Conservation (phyloP, 257 asterid genomes). For the Solanum stenotomum region DNA sequence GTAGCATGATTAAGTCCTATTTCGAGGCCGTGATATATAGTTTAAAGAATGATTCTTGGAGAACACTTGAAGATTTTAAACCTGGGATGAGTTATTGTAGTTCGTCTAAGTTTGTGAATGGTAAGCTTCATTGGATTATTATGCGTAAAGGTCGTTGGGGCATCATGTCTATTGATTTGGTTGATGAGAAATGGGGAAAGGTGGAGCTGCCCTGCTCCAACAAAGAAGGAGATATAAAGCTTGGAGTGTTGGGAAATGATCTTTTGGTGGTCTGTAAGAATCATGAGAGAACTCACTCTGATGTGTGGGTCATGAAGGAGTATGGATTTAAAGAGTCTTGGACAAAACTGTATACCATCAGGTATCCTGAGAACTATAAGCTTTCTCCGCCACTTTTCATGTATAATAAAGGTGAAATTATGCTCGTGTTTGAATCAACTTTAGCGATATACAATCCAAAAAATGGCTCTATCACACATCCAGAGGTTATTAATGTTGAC, state of each 20-base stretch:
- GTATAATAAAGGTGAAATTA: conserved; percentile 20
- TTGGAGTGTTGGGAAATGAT: background rate
- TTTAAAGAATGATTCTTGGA: background rate
- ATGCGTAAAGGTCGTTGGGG: conserved; percentile 1
- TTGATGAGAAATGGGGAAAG: background rate
- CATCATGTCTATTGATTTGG: background rate
- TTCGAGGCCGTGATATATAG: background rate
- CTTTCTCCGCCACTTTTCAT: background rate
- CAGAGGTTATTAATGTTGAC: background rate
- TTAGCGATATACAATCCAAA: conserved; percentile 23
- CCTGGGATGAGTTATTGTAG: background rate
- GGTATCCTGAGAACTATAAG: background rate
- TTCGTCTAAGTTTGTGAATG: background rate
- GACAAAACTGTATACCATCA: background rate
- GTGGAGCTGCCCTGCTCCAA: background rate
- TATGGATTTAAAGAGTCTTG: background rate
- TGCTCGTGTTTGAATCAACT: conserved; percentile 14
- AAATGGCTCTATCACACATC: conserved; percentile 18
- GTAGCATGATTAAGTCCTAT: background rate
- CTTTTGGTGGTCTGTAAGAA: conserved; percentile 24
- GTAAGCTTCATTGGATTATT: background rate
- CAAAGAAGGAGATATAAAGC: background rate
- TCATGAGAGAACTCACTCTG: conserved; percentile 1
- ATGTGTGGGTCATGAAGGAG: background rate
- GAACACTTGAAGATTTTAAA: background rate